Conservation (phyloP, 2,329 filamentous ascomycete genomes). For the Tolypocladium nubicola region DNA sequence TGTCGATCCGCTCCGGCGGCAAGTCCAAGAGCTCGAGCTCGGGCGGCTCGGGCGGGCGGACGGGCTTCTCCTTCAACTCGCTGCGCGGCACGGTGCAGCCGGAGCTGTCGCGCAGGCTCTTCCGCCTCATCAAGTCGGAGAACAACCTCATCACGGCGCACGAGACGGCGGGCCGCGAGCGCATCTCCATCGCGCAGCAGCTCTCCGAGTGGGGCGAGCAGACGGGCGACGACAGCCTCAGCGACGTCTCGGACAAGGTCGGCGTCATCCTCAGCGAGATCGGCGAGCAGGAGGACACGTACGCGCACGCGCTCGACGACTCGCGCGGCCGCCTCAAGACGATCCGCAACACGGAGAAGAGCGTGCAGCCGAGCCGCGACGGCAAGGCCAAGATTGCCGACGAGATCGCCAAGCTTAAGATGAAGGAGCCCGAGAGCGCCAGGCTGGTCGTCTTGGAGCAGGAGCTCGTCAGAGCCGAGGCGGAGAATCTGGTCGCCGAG, state of each 20-base stretch:
- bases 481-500: slow-evolving; percentile 90
- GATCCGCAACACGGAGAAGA: slow-evolving; percentile 91
- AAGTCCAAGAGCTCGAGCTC: slow-evolving; percentile 33
- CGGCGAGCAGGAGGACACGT: slow-evolving; percentile 84
- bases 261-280: slow-evolving; percentile 87
- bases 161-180: slow-evolving; percentile 76
- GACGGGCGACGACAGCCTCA: slow-evolving; percentile 76
- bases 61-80: slow-evolving; percentile 76
- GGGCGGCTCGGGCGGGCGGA: slow-evolving; percentile 33
- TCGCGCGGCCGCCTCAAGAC: slow-evolving; percentile 74
- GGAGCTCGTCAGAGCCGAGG: slow-evolving; percentile 91
- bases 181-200: slow-evolving; percentile 74
- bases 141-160: slow-evolving; percentile 81
- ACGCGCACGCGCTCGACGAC: slow-evolving; percentile 80
- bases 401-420: slow-evolving; percentile 84
- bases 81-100: slow-evolving; percentile 78
- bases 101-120: slow-evolving; percentile 80
- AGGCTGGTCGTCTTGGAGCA: slow-evolving; percentile 82
- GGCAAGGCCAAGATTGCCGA: slow-evolving; percentile 80
- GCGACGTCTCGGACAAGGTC: slow-evolving; percentile 89
- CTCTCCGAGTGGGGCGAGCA: slow-evolving; percentile 95
- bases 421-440: slow-evolving; percentile 80
- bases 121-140: slow-evolving; percentile 87
- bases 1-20: slow-evolving; percentile 62
- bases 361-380: slow-evolving; percentile 85